Conservation (phyloP, 345 rosid genomes). For the Citrus inodora region DNA sequence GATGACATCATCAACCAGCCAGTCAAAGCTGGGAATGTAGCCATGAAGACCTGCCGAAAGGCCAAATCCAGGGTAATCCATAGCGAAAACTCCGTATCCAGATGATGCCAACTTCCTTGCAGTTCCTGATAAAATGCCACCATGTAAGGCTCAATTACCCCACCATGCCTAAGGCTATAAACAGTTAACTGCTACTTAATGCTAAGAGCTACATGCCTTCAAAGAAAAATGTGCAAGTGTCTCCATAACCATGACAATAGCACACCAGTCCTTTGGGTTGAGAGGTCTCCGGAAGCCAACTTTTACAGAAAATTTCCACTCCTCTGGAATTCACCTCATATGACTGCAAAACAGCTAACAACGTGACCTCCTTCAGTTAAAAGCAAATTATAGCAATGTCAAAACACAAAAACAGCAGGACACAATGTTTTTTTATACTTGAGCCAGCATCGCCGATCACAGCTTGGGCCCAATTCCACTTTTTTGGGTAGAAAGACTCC, state of each 20-base stretch:
- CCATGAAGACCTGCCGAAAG: constrained; percentile 93
- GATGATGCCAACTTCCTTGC: constrained; percentile 81
- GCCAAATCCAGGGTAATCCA: constrained; percentile 98
- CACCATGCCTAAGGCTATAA: constrained; percentile 17
- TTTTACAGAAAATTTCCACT: constrained; percentile 73
- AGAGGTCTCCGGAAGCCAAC: constrained; percentile 75
- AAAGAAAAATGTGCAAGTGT: constrained; percentile 90
- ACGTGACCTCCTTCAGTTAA: not conserved
- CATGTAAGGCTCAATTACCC: constrained; percentile 1
- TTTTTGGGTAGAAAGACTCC: not conserved
- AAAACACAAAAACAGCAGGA: not conserved
- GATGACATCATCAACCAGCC: constrained; percentile 74
- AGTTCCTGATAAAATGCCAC: constrained; percentile 48
- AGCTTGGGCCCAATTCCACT: not conserved
- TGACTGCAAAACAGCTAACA: constrained; percentile 33
- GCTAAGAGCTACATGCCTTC: constrained; percentile 60
- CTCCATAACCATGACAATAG: constrained; percentile 96
- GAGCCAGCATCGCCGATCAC: not conserved
- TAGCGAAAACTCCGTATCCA: constrained; percentile 86
- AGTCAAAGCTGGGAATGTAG: constrained; percentile 73
- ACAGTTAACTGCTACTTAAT: constrained; percentile 1
- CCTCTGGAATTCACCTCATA: constrained; percentile 86
- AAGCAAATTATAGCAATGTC: not conserved
- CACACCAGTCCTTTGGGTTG: constrained; percentile 71
- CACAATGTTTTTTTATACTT: not conserved